phyloP scores from a whole-genome alignment of 1,139 yeast genomes.

The Taphrina betulina region DNA sequence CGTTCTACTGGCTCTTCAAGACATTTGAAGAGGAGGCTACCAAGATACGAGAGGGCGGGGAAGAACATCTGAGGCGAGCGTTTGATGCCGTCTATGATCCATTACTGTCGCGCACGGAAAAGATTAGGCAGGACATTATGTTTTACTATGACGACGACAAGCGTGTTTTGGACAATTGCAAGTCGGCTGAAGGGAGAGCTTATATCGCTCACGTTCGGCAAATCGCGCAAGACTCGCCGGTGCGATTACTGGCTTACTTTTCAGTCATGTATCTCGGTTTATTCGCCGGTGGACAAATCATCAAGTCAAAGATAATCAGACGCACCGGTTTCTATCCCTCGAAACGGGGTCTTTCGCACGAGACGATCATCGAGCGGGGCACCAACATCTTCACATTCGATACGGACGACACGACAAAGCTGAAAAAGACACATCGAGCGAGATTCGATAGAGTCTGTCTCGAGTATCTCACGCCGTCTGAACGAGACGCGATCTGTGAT shows the following conservation, averaged over 20 bases:
- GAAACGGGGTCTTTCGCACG: slow-evolving; percentile 61
- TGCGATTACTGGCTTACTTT: slow-evolving; percentile 73
- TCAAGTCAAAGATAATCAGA: slow-evolving; percentile 64
- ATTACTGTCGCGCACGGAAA: slow-evolving; percentile 62
- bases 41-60: slow-evolving; percentile 39
- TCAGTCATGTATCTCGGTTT: slow-evolving; percentile 83
- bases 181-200: slow-evolving; percentile 60
- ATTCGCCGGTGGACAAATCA: slow-evolving; percentile 80
- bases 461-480: slow-evolving; percentile 61
- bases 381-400: slow-evolving; percentile 72
- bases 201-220: slow-evolving; percentile 61
- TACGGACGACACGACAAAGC: slow-evolving; percentile 52
- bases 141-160: slow-evolving; percentile 64
- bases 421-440: slow-evolving; percentile 60
- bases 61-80: slow-evolving; percentile 51
- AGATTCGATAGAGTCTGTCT: slow-evolving; percentile 72
- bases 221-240: slow-evolving; percentile 62
- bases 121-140: slow-evolving; percentile 61
- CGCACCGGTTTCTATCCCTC: slow-evolving; percentile 75
- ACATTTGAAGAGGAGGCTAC: slow-evolving; percentile 56
- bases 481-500: slow-evolving; percentile 66
- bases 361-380: slow-evolving; percentile 60
- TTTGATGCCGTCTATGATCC: slow-evolving; percentile 55
- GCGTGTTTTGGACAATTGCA: slow-evolving; percentile 52
- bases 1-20: slow-evolving; percentile 72